Evolutionary conservation across 805 yeast species (phyloP), one percentile per base, ranked within the genome.

Genomic region (Candida xiaguanensis): DNA sequence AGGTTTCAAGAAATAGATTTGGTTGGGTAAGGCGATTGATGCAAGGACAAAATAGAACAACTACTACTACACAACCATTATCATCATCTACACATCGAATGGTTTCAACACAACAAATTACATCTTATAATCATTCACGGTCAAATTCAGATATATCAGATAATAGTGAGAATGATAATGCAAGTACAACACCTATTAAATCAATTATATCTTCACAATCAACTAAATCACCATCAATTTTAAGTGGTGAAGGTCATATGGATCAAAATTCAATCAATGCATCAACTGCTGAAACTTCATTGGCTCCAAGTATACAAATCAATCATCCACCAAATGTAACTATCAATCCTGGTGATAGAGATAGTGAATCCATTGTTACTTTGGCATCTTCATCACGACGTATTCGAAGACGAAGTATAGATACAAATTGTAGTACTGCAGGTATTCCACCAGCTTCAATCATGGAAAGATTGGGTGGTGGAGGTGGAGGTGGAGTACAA

Each of bases 381-480:
- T 52, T 68, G 43, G 74, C 74, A 6, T 59, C 67, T 38, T 59
- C 67, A 4, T 56, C 70, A 18, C 48, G 74, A 38, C 49, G 72
- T 35, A 43, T 53, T 9, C 52, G 73, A 36, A 53, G 74, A 44
- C 53, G 73, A 39, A 65, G 72, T 43, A 55, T 66, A 23, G 74
- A 76, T 19, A 74, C 83, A 3, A 81, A 78, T 47, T 77, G 85
- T 15, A 77, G 84, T 36, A 77, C 84, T 0, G 67, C 78, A 19
- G 87, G 87, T 0, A 81, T 82, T 13, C 78, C 88, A 1, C 88
- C 89, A 0, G 83, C 85, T n/a, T 77, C 84, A 46, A 78, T 82
- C 8, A 62, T 79, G 61, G 87, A 80, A 47, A 61, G 82, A 38
- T 59, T 75, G 22, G 44, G 57, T 20, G 34, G 27, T 4, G n/a